Evolutionary conservation across 176 grass and related monocot species (phyloP).

Genomic region (Bromus sterilis): DNA sequence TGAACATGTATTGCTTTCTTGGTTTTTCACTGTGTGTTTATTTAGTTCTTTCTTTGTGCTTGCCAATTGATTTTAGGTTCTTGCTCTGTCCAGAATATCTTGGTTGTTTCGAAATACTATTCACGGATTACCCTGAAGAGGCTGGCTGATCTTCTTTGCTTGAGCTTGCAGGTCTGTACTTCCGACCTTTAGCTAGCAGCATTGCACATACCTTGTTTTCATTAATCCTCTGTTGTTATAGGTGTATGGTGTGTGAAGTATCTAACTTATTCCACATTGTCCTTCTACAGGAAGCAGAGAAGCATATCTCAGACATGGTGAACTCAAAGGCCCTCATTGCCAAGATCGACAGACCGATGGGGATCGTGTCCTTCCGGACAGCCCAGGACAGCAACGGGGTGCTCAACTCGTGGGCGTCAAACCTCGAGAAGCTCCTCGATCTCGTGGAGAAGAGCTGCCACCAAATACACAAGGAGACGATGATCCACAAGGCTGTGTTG

Average conservation of each 20-base stretch:
- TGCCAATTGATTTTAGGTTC: background rate
- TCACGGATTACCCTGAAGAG: slow-evolving; percentile 91
- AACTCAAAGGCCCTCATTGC: slow-evolving; percentile 77
- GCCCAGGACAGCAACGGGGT: slow-evolving; percentile 62
- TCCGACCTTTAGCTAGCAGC: background rate
- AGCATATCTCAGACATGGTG: slow-evolving; percentile 97
- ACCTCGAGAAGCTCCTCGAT: slow-evolving; percentile 91
- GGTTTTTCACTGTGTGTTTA: background rate
- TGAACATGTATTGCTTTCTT: slow-evolving; percentile 59
- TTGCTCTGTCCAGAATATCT: slow-evolving; percentile 68
- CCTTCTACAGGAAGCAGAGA: slow-evolving; percentile 62
- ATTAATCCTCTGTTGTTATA: background rate
- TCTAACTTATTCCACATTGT: background rate
- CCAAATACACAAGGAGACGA: slow-evolving; percentile 96
- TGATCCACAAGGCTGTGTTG: slow-evolving; percentile 86
- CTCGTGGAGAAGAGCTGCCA: slow-evolving; percentile 95
- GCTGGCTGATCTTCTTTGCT: slow-evolving; percentile 70
- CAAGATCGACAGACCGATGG: slow-evolving; percentile 80
- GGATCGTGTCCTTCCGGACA: slow-evolving; percentile 61
- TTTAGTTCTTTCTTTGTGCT: background rate
- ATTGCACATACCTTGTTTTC: background rate
- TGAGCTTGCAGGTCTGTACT: slow-evolving; percentile 63
- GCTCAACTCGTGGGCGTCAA: slow-evolving; percentile 74
- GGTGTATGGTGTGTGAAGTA: background rate
- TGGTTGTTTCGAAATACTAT: slow-evolving; percentile 96